Evolutionary conservation across 306 rosid genomes (phyloP).

Genomic region (Quercus ilex): DNA sequence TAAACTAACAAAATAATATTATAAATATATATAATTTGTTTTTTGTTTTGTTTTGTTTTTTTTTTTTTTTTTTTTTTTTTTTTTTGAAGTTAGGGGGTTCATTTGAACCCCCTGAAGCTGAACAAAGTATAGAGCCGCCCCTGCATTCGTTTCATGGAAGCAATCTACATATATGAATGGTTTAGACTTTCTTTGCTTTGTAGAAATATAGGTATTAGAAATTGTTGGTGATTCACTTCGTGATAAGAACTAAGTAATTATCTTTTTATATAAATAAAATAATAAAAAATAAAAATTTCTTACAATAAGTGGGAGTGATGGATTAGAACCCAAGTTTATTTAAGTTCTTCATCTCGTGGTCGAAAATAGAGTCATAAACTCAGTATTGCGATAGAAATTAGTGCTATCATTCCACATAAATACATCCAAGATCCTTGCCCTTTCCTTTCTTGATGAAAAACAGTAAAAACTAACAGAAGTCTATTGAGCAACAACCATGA

Average conservation of each 20-base stretch:
- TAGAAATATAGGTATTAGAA: neutral
- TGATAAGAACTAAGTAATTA: too few relatives aligned
- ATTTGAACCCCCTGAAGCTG: too few relatives aligned
- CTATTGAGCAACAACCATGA: neutral
- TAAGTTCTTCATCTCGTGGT: neutral
- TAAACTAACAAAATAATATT: too few relatives aligned
- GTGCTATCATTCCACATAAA: conserved; percentile 8
- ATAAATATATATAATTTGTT: too few relatives aligned
- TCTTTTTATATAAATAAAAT: too few relatives aligned
- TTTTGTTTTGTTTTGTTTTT: too few relatives aligned
- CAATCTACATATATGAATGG: neutral
- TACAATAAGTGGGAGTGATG: too few relatives aligned
- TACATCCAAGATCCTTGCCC: conserved; percentile 16
- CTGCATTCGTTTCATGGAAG: neutral
- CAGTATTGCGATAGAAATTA: conserved; percentile 8
- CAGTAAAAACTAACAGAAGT: neutral
- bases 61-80: too few relatives aligned
- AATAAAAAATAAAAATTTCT: too few relatives aligned
- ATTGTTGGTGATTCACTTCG: neutral
- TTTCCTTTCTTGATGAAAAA: neutral
- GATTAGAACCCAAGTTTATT: neutral
- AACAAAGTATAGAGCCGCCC: too few relatives aligned
- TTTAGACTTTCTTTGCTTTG: neutral
- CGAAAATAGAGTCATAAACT: neutral
- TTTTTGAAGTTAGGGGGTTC: too few relatives aligned